Evolutionary conservation across 352 stramenopile genomes (phyloP), one percentile per base, ranked within the genome.

Genomic region (Phytophthora capsici): DNA sequence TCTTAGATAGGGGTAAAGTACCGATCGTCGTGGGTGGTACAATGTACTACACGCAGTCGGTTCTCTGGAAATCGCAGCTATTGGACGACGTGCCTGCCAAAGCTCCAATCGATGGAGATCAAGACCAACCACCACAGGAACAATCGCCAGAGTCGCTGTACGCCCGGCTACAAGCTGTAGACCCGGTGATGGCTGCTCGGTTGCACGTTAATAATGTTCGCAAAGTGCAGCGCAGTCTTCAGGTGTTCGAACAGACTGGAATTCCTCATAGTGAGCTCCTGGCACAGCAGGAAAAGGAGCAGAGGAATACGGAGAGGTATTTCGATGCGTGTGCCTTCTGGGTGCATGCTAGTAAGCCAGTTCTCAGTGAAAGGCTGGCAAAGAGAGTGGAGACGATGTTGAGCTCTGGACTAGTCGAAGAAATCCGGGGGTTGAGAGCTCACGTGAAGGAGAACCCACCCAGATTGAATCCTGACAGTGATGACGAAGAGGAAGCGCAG

Each of bases 41-140:
- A 30, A 94, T 97, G 80, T 98, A 98, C 72, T 98, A 98, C 73
- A 95, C 90, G 49, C 91, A 98, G 63, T 88, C 86, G 19, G 76
- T 98, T 30, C 73, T 98, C 30, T 97, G 89, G 89, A 89, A 91
- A 30, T 87, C 87, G 1, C 85, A 95, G 57, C 52, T 97, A 34
- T 69, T 96, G 63, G 88, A 96, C 66, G 83, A 92, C 45, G 80
- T 88, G 8, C 71, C 75, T 0, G 26, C 73, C 41, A 66, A 63
- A n/a, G n/a, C 36, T 10, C 49, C 50, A 3, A 28, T 43, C 12
- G 28, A 50, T 5, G 37, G 5, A 30, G 54, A 69, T 14, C 28
- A 54, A 10, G 28, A 44, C 4, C 58, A 75, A 51, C 37, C 75
- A 10, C 53, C 68, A 34, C 28, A 34, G 14, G 22, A 40, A 17